phyloP scores from a whole-genome alignment of 306 rosid species.

The Aeschynomene evenia region DNA sequence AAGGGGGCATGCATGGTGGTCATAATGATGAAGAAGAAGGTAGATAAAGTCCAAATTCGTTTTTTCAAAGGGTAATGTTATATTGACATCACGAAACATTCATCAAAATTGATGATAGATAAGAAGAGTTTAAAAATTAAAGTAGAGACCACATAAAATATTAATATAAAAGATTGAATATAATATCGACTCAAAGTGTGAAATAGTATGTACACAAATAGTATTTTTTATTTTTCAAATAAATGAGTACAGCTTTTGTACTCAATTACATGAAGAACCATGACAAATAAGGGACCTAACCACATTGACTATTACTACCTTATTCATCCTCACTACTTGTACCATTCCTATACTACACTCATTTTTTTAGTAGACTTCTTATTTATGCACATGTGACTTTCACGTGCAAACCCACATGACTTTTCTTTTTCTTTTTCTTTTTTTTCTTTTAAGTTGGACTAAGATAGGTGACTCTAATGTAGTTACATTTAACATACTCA shows the following conservation, averaged over 20 bases:
- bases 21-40: slow-evolving; percentile 56
- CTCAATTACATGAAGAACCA: slow-evolving; percentile 76
- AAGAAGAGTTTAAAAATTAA: no score
- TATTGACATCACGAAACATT: no score
- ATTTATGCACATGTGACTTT: slow-evolving; percentile 21
- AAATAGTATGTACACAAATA: no score
- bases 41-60: slow-evolving; percentile 64
- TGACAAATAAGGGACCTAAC: slow-evolving; percentile 65
- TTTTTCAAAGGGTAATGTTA: no score
- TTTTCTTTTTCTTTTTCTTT: slow-evolving; percentile 14
- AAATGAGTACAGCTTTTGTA: slow-evolving; percentile 63
- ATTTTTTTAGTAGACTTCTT: slow-evolving; percentile 31
- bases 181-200: no score
- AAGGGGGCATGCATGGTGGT: slow-evolving; percentile 15
- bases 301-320: slow-evolving; percentile 55
- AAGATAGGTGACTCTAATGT: background rate
- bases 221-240: slow-evolving; percentile 83
- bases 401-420: slow-evolving; percentile 14
- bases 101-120: no score
- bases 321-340: slow-evolving; percentile 18
- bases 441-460: slow-evolving; percentile 16
- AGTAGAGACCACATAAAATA: no score
- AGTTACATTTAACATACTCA: no score
- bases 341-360: slow-evolving; percentile 33
- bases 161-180: no score